A percentile compares a stretch with the other conserved stretches of the same genome.
Evolutionary conservation across 2,329 filamentous ascomycete genomes (phyloP).

Genomic region (Cladosporium sphaerospermum): DNA sequence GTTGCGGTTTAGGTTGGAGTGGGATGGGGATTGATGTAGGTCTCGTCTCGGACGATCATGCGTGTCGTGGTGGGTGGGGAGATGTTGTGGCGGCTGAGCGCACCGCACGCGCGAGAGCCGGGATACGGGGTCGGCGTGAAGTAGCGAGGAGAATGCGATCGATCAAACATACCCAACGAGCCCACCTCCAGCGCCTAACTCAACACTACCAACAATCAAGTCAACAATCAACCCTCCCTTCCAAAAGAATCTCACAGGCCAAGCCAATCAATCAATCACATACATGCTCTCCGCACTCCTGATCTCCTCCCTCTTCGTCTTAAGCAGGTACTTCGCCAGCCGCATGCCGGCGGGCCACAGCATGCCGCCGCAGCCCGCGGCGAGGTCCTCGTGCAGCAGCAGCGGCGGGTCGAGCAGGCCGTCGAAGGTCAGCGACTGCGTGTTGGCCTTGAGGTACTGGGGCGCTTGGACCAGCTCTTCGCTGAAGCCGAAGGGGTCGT

Average conservation of each 20-base stretch:
- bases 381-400: conserved; percentile 75
- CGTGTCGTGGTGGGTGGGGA: not conserved
- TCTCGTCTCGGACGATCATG: not conserved
- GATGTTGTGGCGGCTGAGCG: not conserved
- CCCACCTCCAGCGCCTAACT: conserved; percentile 86
- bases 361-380: conserved; percentile 83
- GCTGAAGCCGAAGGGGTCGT: conserved; percentile 36
- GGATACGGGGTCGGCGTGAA: not conserved
- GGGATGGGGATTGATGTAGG: not conserved
- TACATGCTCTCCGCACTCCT: conserved; percentile 23
- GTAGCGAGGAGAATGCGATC: not conserved
- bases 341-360: conserved; percentile 93
- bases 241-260: too few species aligned
- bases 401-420: conserved; percentile 64
- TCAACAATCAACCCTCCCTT: too few species aligned
- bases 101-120: not conserved
- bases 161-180: conserved; percentile 58
- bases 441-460: conserved; percentile 16
- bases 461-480: conserved; percentile 52
- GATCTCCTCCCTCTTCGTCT: conserved; percentile 60
- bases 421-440: conserved; percentile 58
- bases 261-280: not conserved
- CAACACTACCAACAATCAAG: conserved; percentile 54
- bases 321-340: conserved; percentile 77
- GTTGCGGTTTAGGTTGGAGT: not conserved